Evolutionary conservation across 2,329 filamentous ascomycete genomes (phyloP).

Genomic region (Clarireedia homoeocarpa): DNA sequence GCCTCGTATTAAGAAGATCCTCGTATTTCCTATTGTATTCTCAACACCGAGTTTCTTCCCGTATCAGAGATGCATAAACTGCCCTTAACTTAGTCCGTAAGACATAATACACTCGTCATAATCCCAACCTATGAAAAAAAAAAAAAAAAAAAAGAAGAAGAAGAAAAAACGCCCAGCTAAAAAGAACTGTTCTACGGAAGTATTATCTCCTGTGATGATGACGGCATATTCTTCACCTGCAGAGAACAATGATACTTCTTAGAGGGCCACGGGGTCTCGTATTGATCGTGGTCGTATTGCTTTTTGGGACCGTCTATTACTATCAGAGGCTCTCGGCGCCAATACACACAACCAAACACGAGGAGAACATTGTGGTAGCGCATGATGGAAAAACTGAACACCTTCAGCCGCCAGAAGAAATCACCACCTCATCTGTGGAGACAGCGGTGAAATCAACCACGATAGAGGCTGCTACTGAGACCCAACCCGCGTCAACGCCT

Average conservation of each 20-base stretch:
- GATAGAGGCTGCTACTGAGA: background rate
- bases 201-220: background rate
- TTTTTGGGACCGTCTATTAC: background rate
- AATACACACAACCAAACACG: background rate
- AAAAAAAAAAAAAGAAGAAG: background rate
- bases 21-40: background rate
- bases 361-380: background rate
- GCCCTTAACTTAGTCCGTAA: background rate
- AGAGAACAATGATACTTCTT: background rate
- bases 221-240: background rate
- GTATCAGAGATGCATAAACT: background rate
- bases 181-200: background rate
- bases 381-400: background rate
- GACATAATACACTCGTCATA: background rate
- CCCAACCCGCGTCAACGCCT: background rate
- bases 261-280: background rate
- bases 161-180: background rate
- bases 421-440: background rate
- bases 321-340: background rate
- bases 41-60: background rate
- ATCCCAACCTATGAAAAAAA: background rate
- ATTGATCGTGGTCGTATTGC: background rate
- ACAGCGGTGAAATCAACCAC: background rate
- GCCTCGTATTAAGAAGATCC: background rate
- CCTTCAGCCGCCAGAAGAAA: background rate